Evolutionary conservation across 2,329 filamentous ascomycete genomes (phyloP).

Genomic region (Curvularia sp.): DNA sequence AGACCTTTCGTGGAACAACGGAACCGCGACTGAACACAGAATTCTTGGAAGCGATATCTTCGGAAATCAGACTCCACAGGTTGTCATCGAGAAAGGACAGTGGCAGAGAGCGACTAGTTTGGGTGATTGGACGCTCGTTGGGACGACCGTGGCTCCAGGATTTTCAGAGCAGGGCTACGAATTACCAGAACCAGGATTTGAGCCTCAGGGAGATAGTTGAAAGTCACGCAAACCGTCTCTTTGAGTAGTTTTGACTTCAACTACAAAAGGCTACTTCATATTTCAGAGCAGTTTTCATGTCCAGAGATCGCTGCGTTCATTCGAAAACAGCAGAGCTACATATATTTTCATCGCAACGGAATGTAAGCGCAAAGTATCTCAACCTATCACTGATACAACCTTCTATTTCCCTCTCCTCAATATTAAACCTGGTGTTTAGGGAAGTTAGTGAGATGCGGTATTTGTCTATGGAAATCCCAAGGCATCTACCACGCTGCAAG

Average conservation of each 20-base stretch:
- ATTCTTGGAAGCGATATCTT: conserved; percentile 57
- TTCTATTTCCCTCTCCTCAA: background rate
- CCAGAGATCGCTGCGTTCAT: background rate
- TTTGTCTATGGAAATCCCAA: background rate
- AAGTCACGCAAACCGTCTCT: background rate
- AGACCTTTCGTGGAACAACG: conserved; percentile 56
- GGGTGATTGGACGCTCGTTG: conserved; percentile 60
- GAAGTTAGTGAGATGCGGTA: background rate
- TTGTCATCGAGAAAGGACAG: conserved; percentile 50
- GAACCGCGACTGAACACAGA: conserved; percentile 33
- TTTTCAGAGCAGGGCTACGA: conserved; percentile 32
- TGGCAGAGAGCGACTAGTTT: conserved; percentile 59
- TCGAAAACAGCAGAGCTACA: too few species aligned
- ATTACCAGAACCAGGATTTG: conserved; percentile 26
- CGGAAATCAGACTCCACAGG: conserved; percentile 54
- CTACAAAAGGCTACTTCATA: too few species aligned
- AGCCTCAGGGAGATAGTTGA: conserved; percentile 11
- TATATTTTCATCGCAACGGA: background rate
- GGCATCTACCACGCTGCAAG: background rate
- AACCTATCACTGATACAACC: background rate
- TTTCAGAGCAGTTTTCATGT: background rate
- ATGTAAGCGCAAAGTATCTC: background rate
- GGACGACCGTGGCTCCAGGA: conserved; percentile 35
- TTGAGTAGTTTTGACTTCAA: background rate
- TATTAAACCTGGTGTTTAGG: background rate